phyloP scores from a whole-genome alignment of 208 protist genomes.

The Endotrypanum monterogeii region DNA sequence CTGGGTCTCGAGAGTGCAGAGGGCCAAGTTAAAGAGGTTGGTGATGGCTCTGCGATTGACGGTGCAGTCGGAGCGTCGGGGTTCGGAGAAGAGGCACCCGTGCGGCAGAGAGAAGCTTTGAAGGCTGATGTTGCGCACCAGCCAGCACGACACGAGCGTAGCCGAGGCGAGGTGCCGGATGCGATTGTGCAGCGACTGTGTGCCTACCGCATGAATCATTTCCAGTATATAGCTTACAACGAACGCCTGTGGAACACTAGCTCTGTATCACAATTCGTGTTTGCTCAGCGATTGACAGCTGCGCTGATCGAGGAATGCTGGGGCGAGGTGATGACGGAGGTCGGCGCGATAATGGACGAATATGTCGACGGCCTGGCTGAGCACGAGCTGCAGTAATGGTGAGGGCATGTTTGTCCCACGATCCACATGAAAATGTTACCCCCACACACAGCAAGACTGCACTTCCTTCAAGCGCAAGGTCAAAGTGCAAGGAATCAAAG shows the following conservation, averaged over 20 bases:
- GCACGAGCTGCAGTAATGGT: slow-evolving; percentile 77
- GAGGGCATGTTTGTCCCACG: background rate
- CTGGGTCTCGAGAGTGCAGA: slow-evolving; percentile 21
- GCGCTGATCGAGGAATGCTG: slow-evolving; percentile 74
- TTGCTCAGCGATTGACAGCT: slow-evolving; percentile 81
- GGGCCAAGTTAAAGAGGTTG: background rate
- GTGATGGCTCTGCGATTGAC: background rate
- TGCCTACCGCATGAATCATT: slow-evolving; percentile 60
- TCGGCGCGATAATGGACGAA: slow-evolving; percentile 77
- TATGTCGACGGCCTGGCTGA: slow-evolving; percentile 85
- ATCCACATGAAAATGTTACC: too few species aligned
- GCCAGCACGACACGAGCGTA: slow-evolving; percentile 10
- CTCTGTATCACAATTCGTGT: slow-evolving; percentile 76
- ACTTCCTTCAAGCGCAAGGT: too few species aligned
- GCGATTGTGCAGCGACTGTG: slow-evolving; percentile 72
- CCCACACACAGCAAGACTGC: too few species aligned
- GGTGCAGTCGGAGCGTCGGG: background rate
- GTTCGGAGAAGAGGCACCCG: background rate
- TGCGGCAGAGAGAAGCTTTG: background rate
- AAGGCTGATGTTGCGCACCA: background rate
- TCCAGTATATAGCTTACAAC: slow-evolving; percentile 84
- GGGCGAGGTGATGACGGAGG: slow-evolving; percentile 76
- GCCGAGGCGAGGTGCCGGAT: slow-evolving; percentile 57
- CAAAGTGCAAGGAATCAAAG: too few species aligned
- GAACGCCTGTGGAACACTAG: slow-evolving; percentile 88